Base-by-base conservation (phyloP, 345 rosid genomes). In the Hevea brasiliensis region DNA sequence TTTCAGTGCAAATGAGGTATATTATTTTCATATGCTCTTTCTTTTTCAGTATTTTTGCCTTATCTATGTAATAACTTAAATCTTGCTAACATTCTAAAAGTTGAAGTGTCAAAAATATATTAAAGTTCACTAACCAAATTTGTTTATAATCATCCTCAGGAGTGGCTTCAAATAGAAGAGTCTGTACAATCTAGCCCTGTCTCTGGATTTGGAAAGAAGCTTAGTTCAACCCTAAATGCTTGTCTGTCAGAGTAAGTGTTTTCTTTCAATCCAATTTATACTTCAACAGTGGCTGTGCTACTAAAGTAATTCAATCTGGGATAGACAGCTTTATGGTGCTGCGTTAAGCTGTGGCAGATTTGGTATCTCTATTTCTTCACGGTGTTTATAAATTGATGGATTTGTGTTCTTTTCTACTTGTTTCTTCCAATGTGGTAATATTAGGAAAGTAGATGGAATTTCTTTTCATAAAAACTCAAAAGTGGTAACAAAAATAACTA, bases 191-290 rank as follows among this genome's bases (percentile, higher is more conserved):
- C 90, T 59, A 87, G 82, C 61, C 90, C 87, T 58, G 83, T 91
- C 79, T 57, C 85, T 29, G 82, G 81, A 67, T 96, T 96, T 85
- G 99, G 99, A 50, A 90, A 88, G 93, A 89, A 85, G 72, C 87
- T 93, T 37, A 89, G 82, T 78, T 72, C 90, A 54, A 81, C 87
- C 72, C 86, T 96, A 13, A 76, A 81, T 24, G 35, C 72, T 58
- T 81, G 81, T 75, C 65, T 96, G 65, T 82, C 86, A 50, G 98
- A 86, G 98, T 96, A 88, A 87, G 91, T 54, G 58, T 50, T 41
- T 4, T 32, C 67, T 53, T 61, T 58, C 9, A 18, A 17, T 27
- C 64, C 35, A 42, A 15, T 35, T n/a, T 35, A 24, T 29, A 26
- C 14, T 7, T 68, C 54, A 20, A 37, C 35, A 40, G 5, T 12